Evolutionary conservation across 352 stramenopile genomes (phyloP).

Genomic region (Globisporangium canariense): DNA sequence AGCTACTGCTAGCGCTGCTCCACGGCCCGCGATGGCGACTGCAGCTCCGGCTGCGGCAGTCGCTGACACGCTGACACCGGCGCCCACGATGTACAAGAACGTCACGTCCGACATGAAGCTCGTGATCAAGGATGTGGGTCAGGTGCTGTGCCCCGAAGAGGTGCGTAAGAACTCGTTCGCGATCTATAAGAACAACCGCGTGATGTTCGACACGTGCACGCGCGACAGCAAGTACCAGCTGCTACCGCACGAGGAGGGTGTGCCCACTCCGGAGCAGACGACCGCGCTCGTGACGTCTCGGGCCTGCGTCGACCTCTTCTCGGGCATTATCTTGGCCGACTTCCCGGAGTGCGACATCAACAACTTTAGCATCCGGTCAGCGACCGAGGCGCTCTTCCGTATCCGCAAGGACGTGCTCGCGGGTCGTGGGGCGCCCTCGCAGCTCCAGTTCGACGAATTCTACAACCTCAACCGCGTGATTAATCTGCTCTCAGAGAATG

Average conservation of each 20-base stretch:
- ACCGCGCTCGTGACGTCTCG: constrained; percentile 8
- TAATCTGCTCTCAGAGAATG: constrained; percentile 27
- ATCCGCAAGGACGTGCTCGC: constrained; percentile 26
- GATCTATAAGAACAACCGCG: constrained; percentile 38
- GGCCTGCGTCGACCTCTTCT: constrained; percentile 14
- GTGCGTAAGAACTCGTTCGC: constrained; percentile 37
- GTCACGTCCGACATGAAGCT: constrained; percentile 20
- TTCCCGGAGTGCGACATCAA: constrained; percentile 18
- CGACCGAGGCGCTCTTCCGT: constrained; percentile 23
- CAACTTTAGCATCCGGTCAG: constrained; percentile 19
- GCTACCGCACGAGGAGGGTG: constrained; percentile 1
- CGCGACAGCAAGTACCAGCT: constrained; percentile 10
- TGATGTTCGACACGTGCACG: constrained; percentile 31
- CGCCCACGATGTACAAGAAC: constrained; percentile 12
- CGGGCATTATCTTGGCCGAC: constrained; percentile 12
- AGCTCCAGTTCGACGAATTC: constrained; percentile 26
- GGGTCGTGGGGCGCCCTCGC: constrained; percentile 13
- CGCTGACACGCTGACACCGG: not conserved
- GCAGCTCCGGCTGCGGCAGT: not conserved
- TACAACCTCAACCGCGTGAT: constrained; percentile 31
- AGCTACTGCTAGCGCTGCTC: not conserved
- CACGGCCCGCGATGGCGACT: not conserved
- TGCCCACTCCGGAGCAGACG: constrained; percentile 11
- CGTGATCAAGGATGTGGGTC: constrained; percentile 13
- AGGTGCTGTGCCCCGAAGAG: constrained; percentile 11